Evolutionary conservation across 768 basidiomycete genomes (phyloP), one percentile per base, ranked within the genome.

Genomic region (Agaricus blazei): DNA sequence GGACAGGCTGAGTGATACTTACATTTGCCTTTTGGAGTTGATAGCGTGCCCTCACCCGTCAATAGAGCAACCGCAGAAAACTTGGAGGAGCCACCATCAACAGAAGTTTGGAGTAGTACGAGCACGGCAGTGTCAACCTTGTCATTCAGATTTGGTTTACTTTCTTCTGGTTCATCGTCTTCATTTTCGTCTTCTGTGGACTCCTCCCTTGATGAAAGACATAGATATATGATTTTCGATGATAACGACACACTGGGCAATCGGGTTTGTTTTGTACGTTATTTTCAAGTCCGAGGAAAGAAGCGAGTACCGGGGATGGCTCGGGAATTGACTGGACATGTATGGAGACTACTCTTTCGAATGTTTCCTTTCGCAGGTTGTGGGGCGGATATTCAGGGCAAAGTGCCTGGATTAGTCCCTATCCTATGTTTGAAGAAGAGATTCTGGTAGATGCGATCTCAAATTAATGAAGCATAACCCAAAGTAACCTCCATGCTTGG

Each of bases 21-120:
- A 87, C 90, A 88, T 76, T 84, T 85, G 2, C 82, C 88, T 48
- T 75, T 71, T 0, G 93, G 93, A 23, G 88, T 77, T 4, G 87
- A 84, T 72, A 91, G 73, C 12, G 85, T 85, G 8, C 82, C 85
- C 63, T 86, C 82, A 2, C 92, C 93, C 1, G 83, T 81, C 23
- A 88, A 71, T 34, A 94, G 67, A 1, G 77, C 82, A 46, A 83
- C 85, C 2, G 81, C 85, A 3, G 83, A 76, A 9, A 73, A 72
- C 1, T 72, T 72, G 4, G 68, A 67, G 2, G 75, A 72, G 19
- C 84, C 84, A 26, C 75, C 80, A 40, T 66, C 51, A 7, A 89
- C 63, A 0, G 83, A 79, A 1, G 71, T 72, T 1, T 92, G 93
- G 0, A 91, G 88, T 59, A 93, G 91, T 4, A 93, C 76, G 4